Percentiles rank a stretch among this genome's conserved stretches.
These are phyloP conservation scores for Brassica carinata DNA, from an alignment of 345 rosid genomes.

Conservation along the genomic window DNA sequence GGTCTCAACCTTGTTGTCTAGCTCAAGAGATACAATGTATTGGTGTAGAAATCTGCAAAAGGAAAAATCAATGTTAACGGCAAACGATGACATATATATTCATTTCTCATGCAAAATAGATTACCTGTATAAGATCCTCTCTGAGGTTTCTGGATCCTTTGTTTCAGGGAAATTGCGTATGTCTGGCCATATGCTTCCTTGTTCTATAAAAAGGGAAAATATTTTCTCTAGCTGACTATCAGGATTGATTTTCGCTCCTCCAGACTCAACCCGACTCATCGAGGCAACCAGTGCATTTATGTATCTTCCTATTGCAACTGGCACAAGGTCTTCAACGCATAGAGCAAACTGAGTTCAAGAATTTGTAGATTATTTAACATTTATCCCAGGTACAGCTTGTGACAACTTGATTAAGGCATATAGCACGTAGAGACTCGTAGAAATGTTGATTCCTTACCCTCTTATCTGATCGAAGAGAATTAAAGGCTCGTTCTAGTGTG, in stretches of 20 bases:
- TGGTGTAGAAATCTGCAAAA: slow-evolving; percentile 70
- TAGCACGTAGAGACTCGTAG: slow-evolving; percentile 1
- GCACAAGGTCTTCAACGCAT: slow-evolving; percentile 92
- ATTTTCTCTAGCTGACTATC: slow-evolving; percentile 77
- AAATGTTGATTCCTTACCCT: slow-evolving; percentile 55
- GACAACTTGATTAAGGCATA: slow-evolving; percentile 28
- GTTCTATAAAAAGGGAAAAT: slow-evolving; percentile 87
- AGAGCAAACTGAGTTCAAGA: slow-evolving; percentile 68
- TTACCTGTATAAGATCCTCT: slow-evolving; percentile 83
- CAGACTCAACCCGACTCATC: slow-evolving; percentile 55
- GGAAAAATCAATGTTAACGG: slow-evolving; percentile 14
- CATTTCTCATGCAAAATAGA: slow-evolving; percentile 19
- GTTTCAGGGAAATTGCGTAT: slow-evolving; percentile 72
- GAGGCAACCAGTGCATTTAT: slow-evolving; percentile 71
- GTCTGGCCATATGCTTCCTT: slow-evolving; percentile 92
- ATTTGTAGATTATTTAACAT: slow-evolving; percentile 17
- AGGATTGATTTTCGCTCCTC: slow-evolving; percentile 43
- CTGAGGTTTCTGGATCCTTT: slow-evolving; percentile 66
- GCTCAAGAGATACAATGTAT: slow-evolving; percentile 65
- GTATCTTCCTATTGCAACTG: slow-evolving; percentile 83
- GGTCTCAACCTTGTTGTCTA: slow-evolving; percentile 70
- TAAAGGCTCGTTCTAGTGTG: slow-evolving; percentile 86
- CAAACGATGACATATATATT: slow-evolving; percentile 21
- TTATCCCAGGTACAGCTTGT: slow-evolving; percentile 17
- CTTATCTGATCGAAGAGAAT: slow-evolving; percentile 84